These are phyloP conservation scores for Carallia brachiata DNA, from an alignment of 345 rosid genomes.

Conservation along the genomic window DNA sequence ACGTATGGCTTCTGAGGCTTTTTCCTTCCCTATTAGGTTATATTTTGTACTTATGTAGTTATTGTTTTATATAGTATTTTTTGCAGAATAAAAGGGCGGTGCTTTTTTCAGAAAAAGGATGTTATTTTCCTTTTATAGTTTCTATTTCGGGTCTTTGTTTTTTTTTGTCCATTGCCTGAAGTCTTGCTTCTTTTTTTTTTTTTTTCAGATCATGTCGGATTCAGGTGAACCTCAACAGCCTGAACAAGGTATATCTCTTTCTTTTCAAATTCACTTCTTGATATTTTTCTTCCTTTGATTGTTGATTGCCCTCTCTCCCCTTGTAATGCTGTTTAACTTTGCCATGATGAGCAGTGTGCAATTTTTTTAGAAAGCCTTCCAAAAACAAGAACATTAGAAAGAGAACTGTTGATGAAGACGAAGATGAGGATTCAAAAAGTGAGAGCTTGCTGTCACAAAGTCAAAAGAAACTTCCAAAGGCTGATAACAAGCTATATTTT, in stretches of 20 bases:
- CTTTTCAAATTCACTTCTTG: neutral
- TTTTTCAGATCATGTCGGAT: constrained; percentile 36
- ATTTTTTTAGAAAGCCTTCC: constrained; percentile 68
- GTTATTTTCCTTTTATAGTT: no score
- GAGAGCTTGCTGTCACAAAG: constrained; percentile 45
- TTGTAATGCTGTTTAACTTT: constrained; percentile 14
- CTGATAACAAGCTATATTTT: constrained; percentile 61
- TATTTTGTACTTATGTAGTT: no score
- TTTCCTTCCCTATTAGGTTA: no score
- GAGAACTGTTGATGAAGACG: constrained; percentile 51
- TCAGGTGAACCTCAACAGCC: constrained; percentile 41
- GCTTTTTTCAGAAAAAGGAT: no score
- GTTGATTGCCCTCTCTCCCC: neutral
- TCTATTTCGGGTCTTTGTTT: no score
- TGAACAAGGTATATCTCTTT: constrained; percentile 37
- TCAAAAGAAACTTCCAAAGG: constrained; percentile 49
- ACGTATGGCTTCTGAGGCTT: no score
- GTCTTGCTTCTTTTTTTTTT: no score
- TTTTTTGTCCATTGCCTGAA: no score
- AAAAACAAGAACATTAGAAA: constrained; percentile 73
- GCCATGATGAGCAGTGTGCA: constrained; percentile 54
- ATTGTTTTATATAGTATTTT: no score
- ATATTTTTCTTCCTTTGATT: neutral
- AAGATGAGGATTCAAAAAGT: constrained; percentile 45
- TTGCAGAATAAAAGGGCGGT: no score